Base-by-base conservation (phyloP, 805 yeast genomes). In the Zygoascus flipseniorum region DNA sequence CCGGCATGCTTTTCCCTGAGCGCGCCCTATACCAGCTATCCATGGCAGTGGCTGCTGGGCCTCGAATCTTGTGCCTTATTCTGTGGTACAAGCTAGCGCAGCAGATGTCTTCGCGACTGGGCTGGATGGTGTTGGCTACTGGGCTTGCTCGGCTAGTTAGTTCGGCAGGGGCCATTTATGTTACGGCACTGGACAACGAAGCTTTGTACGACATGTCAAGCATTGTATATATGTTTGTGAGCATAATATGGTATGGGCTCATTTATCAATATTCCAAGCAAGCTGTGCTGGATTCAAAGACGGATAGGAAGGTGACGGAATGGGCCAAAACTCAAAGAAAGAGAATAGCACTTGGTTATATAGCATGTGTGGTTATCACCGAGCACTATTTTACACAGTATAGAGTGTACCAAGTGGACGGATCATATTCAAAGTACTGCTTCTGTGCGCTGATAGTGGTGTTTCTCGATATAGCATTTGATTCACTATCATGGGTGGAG, bases 131-230 rank as follows among this genome's bases (percentile, higher is more conserved):
- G 2, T 41, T 45, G 58, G 72, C 48, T 78, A 76, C 23, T 56
- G 96, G 95, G 18, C 53, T 82, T 1, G 46, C 80, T 1, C 76
- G 95, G 69, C 85, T 93, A 0, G 76, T 85, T 42, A 80, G 90
- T 0, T 85, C 92, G 62, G 90, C 92, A 63, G 93, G 93, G 5
- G 84, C 90, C 88, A 89, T 85, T 3, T 89, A 85, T 64, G 84
- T 89, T 56, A 86, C 96, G 0, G 83, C 89, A 2, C 82, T 16
- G 18, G 65, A 60, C 42, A 58, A 55, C 46, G 45, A 56, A 14
- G 37, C 35, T 20, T 16, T 46, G 19, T 56, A 60, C 37, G 67
- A 64, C 31, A 16, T 51, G 35, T 47, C 57, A 5, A 59, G 50
- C 39, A 47, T 59, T 31, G 37, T 53, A 28, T 52, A 58, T 48